phyloP scores from a whole-genome alignment of 2,329 filamentous ascomycete species.

The Lachnellula subtilissima region DNA sequence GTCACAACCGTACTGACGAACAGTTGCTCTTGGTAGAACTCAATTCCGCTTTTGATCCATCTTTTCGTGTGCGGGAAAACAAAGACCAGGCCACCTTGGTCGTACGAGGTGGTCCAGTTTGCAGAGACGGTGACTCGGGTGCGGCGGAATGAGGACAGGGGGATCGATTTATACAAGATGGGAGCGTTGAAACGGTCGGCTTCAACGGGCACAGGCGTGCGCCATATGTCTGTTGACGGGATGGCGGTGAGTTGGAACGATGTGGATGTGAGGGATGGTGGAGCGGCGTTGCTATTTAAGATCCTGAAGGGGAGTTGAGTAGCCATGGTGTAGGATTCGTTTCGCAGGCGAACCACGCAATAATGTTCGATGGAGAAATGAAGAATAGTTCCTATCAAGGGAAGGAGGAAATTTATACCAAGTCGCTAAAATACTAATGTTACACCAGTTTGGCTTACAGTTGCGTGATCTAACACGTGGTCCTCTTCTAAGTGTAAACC shows the following conservation, averaged over 20 bases:
- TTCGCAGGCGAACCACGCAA: too few species aligned
- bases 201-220: constrained; percentile 60
- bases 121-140: constrained; percentile 58
- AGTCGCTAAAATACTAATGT: too few species aligned
- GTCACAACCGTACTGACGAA: constrained; percentile 67
- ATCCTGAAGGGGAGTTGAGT: neutral
- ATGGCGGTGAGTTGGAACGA: constrained; percentile 7
- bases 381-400: too few species aligned
- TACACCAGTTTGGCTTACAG: too few species aligned
- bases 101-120: constrained; percentile 57
- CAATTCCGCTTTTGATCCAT: constrained; percentile 79
- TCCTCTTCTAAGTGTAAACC: too few species aligned
- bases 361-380: too few species aligned
- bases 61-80: constrained; percentile 39
- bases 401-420: too few species aligned
- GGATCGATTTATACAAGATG: constrained; percentile 25
- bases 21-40: constrained; percentile 59
- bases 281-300: neutral
- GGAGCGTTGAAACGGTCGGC: constrained; percentile 53
- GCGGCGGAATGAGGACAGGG: constrained; percentile 55
- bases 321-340: neutral
- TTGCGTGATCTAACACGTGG: too few species aligned
- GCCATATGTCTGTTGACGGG: constrained; percentile 65
- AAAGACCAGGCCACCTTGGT: constrained; percentile 61
- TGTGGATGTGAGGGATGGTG: constrained; percentile 2